Evolutionary conservation across 2,329 filamentous ascomycete genomes (phyloP).

Genomic region (Coleophoma crateriformis): DNA sequence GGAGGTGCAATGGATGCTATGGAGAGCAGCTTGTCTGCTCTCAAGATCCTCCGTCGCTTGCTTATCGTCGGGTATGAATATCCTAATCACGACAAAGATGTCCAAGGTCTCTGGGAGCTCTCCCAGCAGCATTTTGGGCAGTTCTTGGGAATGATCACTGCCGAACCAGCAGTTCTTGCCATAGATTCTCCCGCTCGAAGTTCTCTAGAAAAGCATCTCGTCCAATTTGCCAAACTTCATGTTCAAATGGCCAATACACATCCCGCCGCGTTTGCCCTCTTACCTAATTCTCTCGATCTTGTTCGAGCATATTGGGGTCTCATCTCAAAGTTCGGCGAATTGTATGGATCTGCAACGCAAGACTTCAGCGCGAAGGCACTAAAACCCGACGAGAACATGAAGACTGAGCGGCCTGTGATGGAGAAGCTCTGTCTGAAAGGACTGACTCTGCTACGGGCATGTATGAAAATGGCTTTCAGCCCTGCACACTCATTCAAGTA

Average conservation of each 20-base stretch:
- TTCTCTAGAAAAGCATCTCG: constrained; percentile 74
- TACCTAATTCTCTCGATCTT: constrained; percentile 74
- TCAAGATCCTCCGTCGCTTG: constrained; percentile 77
- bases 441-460: constrained; percentile 74
- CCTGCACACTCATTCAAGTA: constrained; percentile 81
- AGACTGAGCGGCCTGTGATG: constrained; percentile 54
- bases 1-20: constrained; percentile 57
- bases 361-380: constrained; percentile 35
- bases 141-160: constrained; percentile 60
- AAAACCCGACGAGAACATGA: constrained; percentile 39
- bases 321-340: constrained; percentile 69
- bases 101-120: constrained; percentile 74
- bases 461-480: constrained; percentile 78
- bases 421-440: constrained; percentile 82
- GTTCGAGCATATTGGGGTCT: constrained; percentile 82
- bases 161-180: constrained; percentile 44
- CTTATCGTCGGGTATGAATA: constrained; percentile 77
- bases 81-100: constrained; percentile 72
- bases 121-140: constrained; percentile 74
- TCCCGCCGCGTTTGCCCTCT: constrained; percentile 73
- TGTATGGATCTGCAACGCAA: constrained; percentile 48
- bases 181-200: constrained; percentile 43
- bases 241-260: constrained; percentile 77
- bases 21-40: constrained; percentile 69
- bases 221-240: constrained; percentile 90